These are phyloP conservation scores for Blumeriella jaapii DNA, from an alignment of 2,329 filamentous ascomycete genomes.

Conservation along the genomic window DNA sequence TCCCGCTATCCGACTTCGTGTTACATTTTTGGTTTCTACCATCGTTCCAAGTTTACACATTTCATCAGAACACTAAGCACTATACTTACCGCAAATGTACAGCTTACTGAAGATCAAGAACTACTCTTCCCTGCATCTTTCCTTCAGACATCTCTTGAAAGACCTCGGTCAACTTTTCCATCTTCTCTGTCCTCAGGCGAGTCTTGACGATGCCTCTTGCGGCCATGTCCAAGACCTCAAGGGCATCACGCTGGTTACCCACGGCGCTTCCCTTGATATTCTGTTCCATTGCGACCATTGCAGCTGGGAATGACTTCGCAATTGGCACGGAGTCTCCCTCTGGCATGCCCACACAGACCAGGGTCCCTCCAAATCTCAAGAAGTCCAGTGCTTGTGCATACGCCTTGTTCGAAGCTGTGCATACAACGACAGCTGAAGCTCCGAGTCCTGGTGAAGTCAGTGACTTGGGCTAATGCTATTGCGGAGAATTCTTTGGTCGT, in stretches of 20 bases:
- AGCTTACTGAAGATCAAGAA: slow-evolving; percentile 31
- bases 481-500: background rate
- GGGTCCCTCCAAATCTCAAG: slow-evolving; percentile 36
- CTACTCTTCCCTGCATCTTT: slow-evolving; percentile 34
- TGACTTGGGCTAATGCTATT: background rate
- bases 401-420: slow-evolving; percentile 37
- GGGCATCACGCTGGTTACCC: slow-evolving; percentile 38
- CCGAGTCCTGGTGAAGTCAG: slow-evolving; percentile 7
- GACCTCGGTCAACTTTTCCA: slow-evolving; percentile 34
- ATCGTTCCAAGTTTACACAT: background rate
- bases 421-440: slow-evolving; percentile 39
- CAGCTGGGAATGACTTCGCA: slow-evolving; percentile 31
- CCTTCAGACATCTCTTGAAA: slow-evolving; percentile 35
- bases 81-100: background rate
- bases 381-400: slow-evolving; percentile 38
- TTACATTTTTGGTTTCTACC: too few species aligned
- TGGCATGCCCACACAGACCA: slow-evolving; percentile 42
- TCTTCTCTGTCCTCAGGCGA: slow-evolving; percentile 34
- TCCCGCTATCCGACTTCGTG: too few species aligned
- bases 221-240: slow-evolving; percentile 37
- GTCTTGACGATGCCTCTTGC: slow-evolving; percentile 36
- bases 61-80: background rate
- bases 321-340: slow-evolving; percentile 35
- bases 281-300: slow-evolving; percentile 32
- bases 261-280: slow-evolving; percentile 39